Conservation (phyloP, 441 rosid genomes). For the Brassica balearica region DNA sequence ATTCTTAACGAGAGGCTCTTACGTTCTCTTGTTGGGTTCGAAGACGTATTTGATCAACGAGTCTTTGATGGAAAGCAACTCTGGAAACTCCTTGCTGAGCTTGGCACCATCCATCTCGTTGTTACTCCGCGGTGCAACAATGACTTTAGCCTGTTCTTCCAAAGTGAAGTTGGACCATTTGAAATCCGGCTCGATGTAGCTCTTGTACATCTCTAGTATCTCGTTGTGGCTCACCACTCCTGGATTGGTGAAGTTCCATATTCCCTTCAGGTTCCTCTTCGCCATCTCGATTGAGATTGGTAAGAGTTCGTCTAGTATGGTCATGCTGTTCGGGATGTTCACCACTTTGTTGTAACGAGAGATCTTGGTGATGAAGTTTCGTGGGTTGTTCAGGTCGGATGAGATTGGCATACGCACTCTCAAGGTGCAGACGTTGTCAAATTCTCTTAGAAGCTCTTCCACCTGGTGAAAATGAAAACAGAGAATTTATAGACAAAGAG, state of each 20-base stretch:
- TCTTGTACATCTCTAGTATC: constrained; percentile 94
- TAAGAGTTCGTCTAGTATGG: constrained; percentile 83
- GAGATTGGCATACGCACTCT: constrained; percentile 96
- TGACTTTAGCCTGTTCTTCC: constrained; percentile 95
- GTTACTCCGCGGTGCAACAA: constrained; percentile 89
- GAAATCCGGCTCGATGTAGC: constrained; percentile 68
- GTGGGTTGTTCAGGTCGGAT: constrained; percentile 84
- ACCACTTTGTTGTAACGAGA: constrained; percentile 92
- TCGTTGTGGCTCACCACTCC: constrained; percentile 92
- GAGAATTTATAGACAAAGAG: background rate
- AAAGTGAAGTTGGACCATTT: constrained; percentile 76
- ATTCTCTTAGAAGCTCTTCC: constrained; percentile 85
- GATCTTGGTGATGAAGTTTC: constrained; percentile 93
- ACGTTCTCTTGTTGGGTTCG: constrained; percentile 76
- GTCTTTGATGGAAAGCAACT: constrained; percentile 78
- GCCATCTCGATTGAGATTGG: constrained; percentile 95
- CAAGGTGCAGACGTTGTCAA: constrained; percentile 90
- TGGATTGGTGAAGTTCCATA: constrained; percentile 97
- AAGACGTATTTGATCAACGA: constrained; percentile 80
- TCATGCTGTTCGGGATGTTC: constrained; percentile 95
- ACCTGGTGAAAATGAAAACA: constrained; percentile 54
- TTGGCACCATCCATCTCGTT: constrained; percentile 88
- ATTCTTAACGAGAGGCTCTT: constrained; percentile 16
- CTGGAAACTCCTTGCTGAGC: constrained; percentile 88
- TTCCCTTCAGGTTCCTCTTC: constrained; percentile 80